phyloP scores from a whole-genome alignment of 805 yeast genomes.

The Sungouiozyma intestinalis region DNA sequence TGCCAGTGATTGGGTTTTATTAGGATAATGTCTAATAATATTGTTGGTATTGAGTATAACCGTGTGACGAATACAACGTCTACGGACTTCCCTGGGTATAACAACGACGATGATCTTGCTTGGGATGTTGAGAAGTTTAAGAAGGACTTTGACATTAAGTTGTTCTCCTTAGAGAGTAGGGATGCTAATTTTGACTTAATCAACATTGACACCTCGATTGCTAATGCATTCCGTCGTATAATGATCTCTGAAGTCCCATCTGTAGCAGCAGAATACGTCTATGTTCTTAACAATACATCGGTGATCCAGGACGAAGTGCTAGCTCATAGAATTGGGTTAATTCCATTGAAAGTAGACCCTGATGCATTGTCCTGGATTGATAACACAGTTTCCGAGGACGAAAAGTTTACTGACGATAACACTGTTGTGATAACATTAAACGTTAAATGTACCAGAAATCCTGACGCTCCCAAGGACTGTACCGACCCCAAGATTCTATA shows the following conservation, averaged over 20 bases:
- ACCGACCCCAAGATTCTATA: constrained; percentile 78
- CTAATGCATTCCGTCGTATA: constrained; percentile 93
- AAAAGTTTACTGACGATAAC: constrained; percentile 74
- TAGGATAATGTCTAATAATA: constrained; percentile 35
- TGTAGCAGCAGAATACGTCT: constrained; percentile 89
- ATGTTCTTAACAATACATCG: constrained; percentile 86
- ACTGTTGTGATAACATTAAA: constrained; percentile 77
- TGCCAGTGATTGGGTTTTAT: too few relatives aligned
- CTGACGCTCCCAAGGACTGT: constrained; percentile 66
- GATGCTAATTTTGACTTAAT: constrained; percentile 78
- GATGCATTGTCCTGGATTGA: constrained; percentile 82
- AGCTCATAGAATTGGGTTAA: constrained; percentile 88
- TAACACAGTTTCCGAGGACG: constrained; percentile 48
- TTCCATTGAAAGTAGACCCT: constrained; percentile 87
- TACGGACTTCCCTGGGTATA: constrained; percentile 88
- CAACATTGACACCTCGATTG: constrained; percentile 81
- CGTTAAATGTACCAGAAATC: constrained; percentile 75
- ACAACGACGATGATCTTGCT: constrained; percentile 45
- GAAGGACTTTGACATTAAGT: constrained; percentile 51
- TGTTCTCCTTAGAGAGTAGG: constrained; percentile 55
- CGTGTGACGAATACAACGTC: constrained; percentile 83
- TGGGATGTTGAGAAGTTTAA: constrained; percentile 84
- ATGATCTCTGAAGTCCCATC: constrained; percentile 96
- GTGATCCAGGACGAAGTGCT: constrained; percentile 96
- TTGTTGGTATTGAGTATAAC: constrained; percentile 81